These are phyloP conservation scores for Pichia manshurica DNA, from an alignment of 805 yeast genomes.

Conservation along the genomic window DNA sequence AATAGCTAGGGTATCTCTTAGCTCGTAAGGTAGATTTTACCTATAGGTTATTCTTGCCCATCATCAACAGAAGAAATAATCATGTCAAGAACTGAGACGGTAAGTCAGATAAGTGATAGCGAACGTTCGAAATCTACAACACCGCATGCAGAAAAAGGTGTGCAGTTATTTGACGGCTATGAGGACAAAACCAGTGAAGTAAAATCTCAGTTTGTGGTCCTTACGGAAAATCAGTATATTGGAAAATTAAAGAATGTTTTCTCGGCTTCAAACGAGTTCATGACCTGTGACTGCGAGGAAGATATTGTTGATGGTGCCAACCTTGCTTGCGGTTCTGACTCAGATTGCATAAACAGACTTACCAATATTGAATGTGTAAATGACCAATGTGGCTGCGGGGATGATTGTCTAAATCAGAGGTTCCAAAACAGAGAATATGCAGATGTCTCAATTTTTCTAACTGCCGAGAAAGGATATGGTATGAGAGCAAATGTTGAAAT, in stretches of 20 bases:
- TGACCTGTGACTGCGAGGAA: constrained; percentile 86
- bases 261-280: constrained; percentile 60
- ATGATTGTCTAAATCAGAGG: constrained; percentile 77
- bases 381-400: constrained; percentile 67
- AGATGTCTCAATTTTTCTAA: constrained; percentile 69
- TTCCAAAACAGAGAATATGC: constrained; percentile 78
- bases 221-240: constrained; percentile 59
- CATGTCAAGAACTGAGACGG: constrained; percentile 5
- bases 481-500: constrained; percentile 63
- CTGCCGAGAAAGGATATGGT: constrained; percentile 87
- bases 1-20: no score
- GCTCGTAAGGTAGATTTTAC: no score
- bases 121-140: constrained; percentile 17
- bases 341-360: constrained; percentile 86
- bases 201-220: constrained; percentile 43
- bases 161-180: constrained; percentile 32
- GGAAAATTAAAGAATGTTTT: constrained; percentile 60
- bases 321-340: constrained; percentile 74
- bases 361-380: constrained; percentile 89
- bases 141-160: constrained; percentile 12
- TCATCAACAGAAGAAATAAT: not conserved
- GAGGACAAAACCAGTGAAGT: constrained; percentile 71
- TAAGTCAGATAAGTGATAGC: not conserved
- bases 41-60: no score
- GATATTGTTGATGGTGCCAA: constrained; percentile 38